A percentile compares a stretch with the other conserved stretches of the same genome.
Conservation (phyloP, 441 rosid species). For the Jatropha podagrica region DNA sequence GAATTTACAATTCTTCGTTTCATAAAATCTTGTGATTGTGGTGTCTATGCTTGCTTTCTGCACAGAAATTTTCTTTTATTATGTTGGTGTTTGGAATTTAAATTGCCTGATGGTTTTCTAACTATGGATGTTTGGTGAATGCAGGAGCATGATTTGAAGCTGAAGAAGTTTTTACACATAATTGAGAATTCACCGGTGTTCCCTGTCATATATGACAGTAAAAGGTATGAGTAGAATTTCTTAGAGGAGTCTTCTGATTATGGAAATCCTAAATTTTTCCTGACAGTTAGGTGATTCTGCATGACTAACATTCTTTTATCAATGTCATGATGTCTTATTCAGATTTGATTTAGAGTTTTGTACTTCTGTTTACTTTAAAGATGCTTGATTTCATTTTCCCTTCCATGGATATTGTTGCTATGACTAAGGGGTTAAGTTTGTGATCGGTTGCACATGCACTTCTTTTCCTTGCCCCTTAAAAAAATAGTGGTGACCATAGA, state of each 20-base stretch:
- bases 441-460: background rate
- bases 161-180: conserved; percentile 90
- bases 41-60: background rate
- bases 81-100: background rate
- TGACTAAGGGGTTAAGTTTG: background rate
- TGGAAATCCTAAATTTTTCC: conserved; percentile 10
- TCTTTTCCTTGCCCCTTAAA: background rate
- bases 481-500: background rate
- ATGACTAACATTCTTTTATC: background rate
- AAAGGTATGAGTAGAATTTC: conserved; percentile 46
- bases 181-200: conserved; percentile 79
- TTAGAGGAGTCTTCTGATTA: conserved; percentile 7
- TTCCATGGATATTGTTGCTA: background rate
- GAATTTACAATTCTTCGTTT: background rate
- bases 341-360: background rate
- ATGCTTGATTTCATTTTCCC: background rate
- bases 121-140: conserved; percentile 28
- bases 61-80: background rate
- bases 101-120: conserved; percentile 2
- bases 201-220: conserved; percentile 75
- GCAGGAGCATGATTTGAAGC: conserved; percentile 76
- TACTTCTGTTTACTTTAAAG: background rate
- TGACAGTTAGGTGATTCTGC: background rate
- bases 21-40: background rate
- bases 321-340: background rate